Evolutionary conservation across 2,329 filamentous ascomycete genomes (phyloP).

Genomic region (Sphaerulina populicola): DNA sequence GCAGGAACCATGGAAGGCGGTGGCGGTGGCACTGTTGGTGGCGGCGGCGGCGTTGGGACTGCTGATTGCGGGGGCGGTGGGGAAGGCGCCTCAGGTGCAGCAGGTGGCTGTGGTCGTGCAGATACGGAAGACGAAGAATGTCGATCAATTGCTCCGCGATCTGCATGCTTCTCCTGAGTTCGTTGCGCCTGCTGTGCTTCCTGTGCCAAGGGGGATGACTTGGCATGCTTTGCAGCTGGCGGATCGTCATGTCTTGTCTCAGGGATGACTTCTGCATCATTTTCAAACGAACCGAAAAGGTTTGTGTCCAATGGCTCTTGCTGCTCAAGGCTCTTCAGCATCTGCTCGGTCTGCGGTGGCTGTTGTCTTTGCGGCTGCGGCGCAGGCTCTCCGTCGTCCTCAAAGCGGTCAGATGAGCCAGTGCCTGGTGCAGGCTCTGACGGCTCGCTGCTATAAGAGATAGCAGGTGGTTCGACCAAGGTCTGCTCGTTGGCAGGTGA

Average conservation of each 20-base stretch:
- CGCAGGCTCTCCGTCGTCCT: neutral
- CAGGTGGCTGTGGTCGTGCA: too few relatives aligned
- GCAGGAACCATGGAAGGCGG: neutral
- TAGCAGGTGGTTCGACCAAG: neutral
- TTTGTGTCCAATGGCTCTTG: neutral
- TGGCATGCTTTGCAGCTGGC: neutral
- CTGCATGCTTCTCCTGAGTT: too few relatives aligned
- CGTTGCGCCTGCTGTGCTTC: neutral
- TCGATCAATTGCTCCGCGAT: too few relatives aligned
- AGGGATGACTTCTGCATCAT: neutral
- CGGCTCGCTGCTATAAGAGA: neutral
- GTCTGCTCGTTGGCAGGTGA: neutral
- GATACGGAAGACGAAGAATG: too few relatives aligned
- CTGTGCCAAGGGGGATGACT: neutral
- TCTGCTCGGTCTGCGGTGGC: neutral
- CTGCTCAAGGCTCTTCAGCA: neutral
- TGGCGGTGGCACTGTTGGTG: neutral
- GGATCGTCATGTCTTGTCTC: neutral
- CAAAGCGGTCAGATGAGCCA: slow-evolving; percentile 4
- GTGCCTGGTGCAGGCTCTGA: neutral
- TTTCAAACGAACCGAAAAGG: slow-evolving; percentile 2
- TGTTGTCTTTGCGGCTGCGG: neutral
- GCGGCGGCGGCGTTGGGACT: neutral
- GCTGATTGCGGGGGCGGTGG: too few relatives aligned
- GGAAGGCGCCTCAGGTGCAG: too few relatives aligned